Evolutionary conservation across 192 early-diverging fungal species (phyloP).

Genomic region (Diversispora eburnea): DNA sequence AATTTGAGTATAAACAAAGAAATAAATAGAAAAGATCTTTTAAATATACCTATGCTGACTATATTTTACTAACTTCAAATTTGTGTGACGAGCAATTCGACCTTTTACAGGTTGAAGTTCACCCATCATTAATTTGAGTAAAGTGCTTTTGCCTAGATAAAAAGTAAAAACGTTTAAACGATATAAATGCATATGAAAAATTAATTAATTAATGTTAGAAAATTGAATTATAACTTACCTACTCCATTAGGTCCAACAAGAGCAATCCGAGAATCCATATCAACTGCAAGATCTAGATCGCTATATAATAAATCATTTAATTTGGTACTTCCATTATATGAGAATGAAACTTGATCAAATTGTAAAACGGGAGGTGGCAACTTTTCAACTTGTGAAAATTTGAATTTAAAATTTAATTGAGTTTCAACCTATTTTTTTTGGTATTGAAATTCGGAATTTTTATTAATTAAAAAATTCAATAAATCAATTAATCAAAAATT

Average conservation of each 20-base stretch:
- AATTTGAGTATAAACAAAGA: no score
- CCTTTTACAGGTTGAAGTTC: slow-evolving; percentile 81
- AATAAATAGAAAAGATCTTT: neutral
- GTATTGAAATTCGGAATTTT: neutral
- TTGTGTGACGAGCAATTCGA: slow-evolving; percentile 83
- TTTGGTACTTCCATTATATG: slow-evolving; percentile 72
- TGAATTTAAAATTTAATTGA: slow-evolving; percentile 78
- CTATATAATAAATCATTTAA: slow-evolving; percentile 82
- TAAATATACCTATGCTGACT: slow-evolving; percentile 73
- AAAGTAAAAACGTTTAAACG: neutral
- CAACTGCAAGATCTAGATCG: slow-evolving; percentile 88
- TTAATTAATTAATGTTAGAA: neutral
- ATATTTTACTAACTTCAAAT: slow-evolving; percentile 95
- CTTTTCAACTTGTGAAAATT: slow-evolving; percentile 80
- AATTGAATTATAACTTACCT: slow-evolving; percentile 55
- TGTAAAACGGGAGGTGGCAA: slow-evolving; percentile 94
- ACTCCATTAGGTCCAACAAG: slow-evolving; percentile 95
- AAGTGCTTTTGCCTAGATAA: slow-evolving; percentile 71
- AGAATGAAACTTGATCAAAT: slow-evolving; percentile 90
- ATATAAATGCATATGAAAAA: neutral
- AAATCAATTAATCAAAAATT: neutral
- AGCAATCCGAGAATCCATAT: slow-evolving; percentile 98
- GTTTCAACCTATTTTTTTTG: slow-evolving; percentile 6
- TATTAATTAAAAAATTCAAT: neutral
- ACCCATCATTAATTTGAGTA: slow-evolving; percentile 95